Evolutionary conservation across 208 protist genomes (phyloP), one percentile per base, ranked within the genome.

Genomic region (Balamuthia mandrillaris): DNA sequence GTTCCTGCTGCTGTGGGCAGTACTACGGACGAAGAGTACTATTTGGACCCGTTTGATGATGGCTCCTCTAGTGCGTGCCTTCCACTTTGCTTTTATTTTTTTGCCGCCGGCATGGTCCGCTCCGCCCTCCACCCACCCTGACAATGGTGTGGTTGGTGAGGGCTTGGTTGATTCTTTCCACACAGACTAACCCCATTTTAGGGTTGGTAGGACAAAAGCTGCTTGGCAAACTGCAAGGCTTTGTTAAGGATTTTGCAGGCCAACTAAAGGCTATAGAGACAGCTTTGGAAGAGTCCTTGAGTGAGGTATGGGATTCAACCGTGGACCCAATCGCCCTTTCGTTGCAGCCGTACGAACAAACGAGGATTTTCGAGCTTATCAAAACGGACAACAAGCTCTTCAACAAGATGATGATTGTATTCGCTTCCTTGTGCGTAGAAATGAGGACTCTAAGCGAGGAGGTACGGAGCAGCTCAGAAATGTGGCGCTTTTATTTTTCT

Each of bases 361-460:
- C 81, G 14, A 91, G 68, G 44, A 27, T 91, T 18, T 42, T 90
- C 21, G 91, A 93, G 2, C 86, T 93, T 7, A 66, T 90, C 24
- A 60, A 74, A 29, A 93, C 90, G 5, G 82, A 91, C 27, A 91
- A 93, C 79, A 82, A 91, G 65, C 56, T 93, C 2, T 87, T 93
- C 7, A 91, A 86, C 42, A 93, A 93, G 70, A 81, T 93, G 1
- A 86, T 93, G 42, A 33, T 90, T 0, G 90, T 91, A 27, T 88
- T 90, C 21, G 29, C 86, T 5, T 83, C 81, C 18, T 29, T 93
- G 16, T 68, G 33, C 31, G 39, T 65, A 9, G 90, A 93, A 45
- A 47, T 92, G 21, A 39, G 79, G 35, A 60, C 83, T 14, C 83
- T 93, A 16, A 74, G 75, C 27, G 56, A 63, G 27, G 81, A 87